Base-by-base conservation (phyloP, 805 yeast species). In the Ogataea trehalophila region DNA sequence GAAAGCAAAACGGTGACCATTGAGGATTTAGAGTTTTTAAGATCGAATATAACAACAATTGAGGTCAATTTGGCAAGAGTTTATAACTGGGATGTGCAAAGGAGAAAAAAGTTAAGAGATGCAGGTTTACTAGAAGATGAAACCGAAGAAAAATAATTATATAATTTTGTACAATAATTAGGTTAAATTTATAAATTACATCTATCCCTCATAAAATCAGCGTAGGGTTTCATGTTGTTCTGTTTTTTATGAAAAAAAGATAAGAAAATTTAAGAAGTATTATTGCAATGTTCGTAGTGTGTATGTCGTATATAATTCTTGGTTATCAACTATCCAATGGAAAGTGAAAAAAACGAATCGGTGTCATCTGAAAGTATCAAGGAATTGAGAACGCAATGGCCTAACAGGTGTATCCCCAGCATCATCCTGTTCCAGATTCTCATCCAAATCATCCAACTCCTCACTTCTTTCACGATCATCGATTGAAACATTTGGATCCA, bases 1-100 rank as follows among this genome's bases (percentile, higher is more conserved):
- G 70, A 75, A 37, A 84, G 79, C 53, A 74, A 81, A 56, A 63
- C 68, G 22, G 71, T 75, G 39, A 85, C 95, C 35, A 80, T 87
- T 55, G 95, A 87, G 53, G 99, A 89, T 62, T 75, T 87, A 51
- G 96, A 87, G 59, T 90, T 82, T 55, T 73, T 84, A 51, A 79
- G 94, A 54, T 94, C 87, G 55, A 90, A 90, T 58, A 91, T 92
- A 52, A 94, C 99, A 15, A 92, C 97, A 3, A 88, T 94, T 91
- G 98, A 94, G 66, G 99, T 94, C 44, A 94, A 94, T 63, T 89
- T 96, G 16, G 97, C 99, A 1, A 77, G 99, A 54, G 75, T 87
- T 62, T 87, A 87, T 63, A 87, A 87, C 59, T 87, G 92, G 91
- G 95, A 86, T 62, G 92, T 87, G 9, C 87, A 84, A 60, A 76